Evolutionary conservation across 805 yeast genomes (phyloP).

Genomic region (Saturnispora quitensis): DNA sequence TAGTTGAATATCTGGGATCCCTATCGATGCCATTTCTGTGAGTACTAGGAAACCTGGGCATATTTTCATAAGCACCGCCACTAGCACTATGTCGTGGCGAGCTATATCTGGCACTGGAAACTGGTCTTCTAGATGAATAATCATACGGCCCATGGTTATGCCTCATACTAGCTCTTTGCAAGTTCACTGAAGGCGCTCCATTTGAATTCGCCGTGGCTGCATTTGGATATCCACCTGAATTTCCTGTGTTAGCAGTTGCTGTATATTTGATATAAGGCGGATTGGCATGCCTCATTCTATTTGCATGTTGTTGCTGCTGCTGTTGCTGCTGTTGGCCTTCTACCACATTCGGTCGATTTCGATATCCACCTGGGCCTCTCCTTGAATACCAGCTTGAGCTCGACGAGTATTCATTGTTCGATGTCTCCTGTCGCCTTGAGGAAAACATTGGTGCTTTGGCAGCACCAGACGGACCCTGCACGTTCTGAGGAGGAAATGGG

Average conservation of each 20-base stretch:
- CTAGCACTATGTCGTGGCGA: not conserved
- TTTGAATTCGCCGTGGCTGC: not conserved
- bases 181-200: not conserved
- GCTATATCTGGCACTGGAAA: not conserved
- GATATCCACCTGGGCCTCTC: not conserved
- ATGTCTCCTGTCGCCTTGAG: conserved; percentile 8
- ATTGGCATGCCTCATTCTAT: not conserved
- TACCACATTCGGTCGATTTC: not conserved
- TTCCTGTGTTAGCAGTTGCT: not conserved
- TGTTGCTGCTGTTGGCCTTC: not conserved
- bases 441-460: conserved; percentile 6
- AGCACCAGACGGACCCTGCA: not conserved
- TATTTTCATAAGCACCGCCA: not conserved
- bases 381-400: not conserved
- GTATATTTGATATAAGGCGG: not conserved
- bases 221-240: not conserved
- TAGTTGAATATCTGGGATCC: not conserved
- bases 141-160: not conserved
- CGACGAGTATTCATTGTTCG: not conserved
- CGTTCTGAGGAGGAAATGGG: conserved; percentile 26
- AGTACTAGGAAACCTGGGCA: not conserved
- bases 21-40: not conserved
- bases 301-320: not conserved
- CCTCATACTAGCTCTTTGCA: not conserved
- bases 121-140: not conserved